These are phyloP conservation scores for Nothophoma quercina DNA, from an alignment of 2,329 filamentous ascomycete species.

Conservation along the genomic window DNA sequence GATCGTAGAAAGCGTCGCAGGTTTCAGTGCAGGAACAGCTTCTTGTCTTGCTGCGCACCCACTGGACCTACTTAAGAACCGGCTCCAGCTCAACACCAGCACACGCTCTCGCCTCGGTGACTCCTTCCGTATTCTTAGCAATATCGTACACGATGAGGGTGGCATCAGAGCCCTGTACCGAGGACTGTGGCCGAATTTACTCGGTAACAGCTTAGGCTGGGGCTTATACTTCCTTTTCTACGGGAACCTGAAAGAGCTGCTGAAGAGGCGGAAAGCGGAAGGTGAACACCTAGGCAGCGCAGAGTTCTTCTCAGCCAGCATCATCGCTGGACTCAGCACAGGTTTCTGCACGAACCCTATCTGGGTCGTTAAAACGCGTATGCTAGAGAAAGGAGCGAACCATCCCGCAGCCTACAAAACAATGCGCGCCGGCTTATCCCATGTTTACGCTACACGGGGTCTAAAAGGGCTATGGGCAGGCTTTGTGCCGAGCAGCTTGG, in stretches of 20 bases:
- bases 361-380: constrained; percentile 98
- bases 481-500: constrained; percentile 80
- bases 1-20: constrained; percentile 85
- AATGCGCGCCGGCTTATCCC: constrained; percentile 73
- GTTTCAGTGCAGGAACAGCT: constrained; percentile 85
- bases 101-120: constrained; percentile 58
- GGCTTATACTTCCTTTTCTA: constrained; percentile 88
- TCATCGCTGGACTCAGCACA: constrained; percentile 71
- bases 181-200: constrained; percentile 85
- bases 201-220: constrained; percentile 92
- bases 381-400: constrained; percentile 83
- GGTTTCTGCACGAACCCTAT: constrained; percentile 90
- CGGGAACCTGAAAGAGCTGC: constrained; percentile 64
- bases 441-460: constrained; percentile 76
- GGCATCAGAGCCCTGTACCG: constrained; percentile 79
- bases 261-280: constrained; percentile 53
- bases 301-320: constrained; percentile 85
- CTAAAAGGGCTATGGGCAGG: constrained; percentile 85
- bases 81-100: constrained; percentile 71
- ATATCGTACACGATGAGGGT: constrained; percentile 63
- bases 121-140: constrained; percentile 61
- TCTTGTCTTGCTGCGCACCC: constrained; percentile 90
- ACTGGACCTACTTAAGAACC: constrained; percentile 94
- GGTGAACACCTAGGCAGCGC: constrained; percentile 61
- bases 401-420: constrained; percentile 80